Evolutionary conservation across 2,329 filamentous ascomycete species (phyloP).

Genomic region (Epichloe aotearoae): DNA sequence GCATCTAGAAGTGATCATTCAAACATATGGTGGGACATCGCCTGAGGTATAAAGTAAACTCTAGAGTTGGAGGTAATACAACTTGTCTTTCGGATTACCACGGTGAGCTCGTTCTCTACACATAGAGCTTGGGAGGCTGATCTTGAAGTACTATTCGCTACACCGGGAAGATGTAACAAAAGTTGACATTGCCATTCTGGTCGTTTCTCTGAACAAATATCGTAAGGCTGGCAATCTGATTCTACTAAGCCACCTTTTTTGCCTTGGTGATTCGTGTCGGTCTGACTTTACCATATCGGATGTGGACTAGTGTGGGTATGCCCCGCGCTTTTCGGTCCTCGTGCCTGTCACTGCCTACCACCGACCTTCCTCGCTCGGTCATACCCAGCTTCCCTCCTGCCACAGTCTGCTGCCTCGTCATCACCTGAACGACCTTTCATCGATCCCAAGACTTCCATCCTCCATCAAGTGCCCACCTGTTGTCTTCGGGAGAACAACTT

Average conservation of each 20-base stretch:
- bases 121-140: too few species aligned
- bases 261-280: not conserved
- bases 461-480: not conserved
- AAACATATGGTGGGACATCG: too few species aligned
- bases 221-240: too few species aligned
- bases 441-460: slow-evolving; percentile 3
- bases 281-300: not conserved
- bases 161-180: too few species aligned
- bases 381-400: slow-evolving; percentile 7
- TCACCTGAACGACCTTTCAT: slow-evolving; percentile 12
- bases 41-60: too few species aligned
- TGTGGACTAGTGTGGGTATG: not conserved
- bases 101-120: too few species aligned
- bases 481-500: not conserved
- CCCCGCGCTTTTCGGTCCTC: slow-evolving; percentile 3
- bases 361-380: slow-evolving; percentile 7
- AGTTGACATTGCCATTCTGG: too few species aligned
- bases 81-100: too few species aligned
- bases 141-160: too few species aligned
- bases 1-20: too few species aligned
- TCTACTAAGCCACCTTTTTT: not conserved
- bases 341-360: slow-evolving; percentile 9
- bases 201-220: too few species aligned
- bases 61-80: too few species aligned
- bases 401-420: slow-evolving; percentile 11